These are phyloP conservation scores for Solanum dulcamara DNA, from an alignment of 257 asterid genomes.

Conservation along the genomic window DNA sequence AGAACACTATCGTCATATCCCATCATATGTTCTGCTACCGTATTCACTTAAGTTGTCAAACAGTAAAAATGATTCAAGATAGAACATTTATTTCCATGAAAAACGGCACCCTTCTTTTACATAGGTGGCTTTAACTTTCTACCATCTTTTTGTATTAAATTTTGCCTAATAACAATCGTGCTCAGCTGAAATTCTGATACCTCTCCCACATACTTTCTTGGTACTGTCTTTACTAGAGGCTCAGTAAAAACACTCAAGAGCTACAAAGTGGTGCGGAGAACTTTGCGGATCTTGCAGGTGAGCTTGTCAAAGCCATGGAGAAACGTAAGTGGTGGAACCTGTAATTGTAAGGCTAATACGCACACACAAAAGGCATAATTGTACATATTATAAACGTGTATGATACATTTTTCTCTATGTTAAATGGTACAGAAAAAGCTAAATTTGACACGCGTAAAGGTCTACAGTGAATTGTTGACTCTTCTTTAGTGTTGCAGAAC, in stretches of 20 bases:
- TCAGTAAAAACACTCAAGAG: slow-evolving; percentile 53
- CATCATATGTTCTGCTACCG: not conserved
- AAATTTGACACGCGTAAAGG: not conserved
- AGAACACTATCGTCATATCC: not conserved
- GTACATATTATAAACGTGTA: not conserved
- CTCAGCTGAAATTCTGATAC: not conserved
- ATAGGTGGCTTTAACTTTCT: not conserved
- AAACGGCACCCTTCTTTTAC: not conserved
- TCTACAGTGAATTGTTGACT: not conserved
- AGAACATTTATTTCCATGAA: not conserved
- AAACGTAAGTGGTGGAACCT: slow-evolving; percentile 79
- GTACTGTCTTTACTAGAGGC: slow-evolving; percentile 35
- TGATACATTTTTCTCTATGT: not conserved
- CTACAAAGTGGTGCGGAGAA: slow-evolving; percentile 64
- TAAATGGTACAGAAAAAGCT: not conserved
- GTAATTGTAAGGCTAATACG: not conserved
- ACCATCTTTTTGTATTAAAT: not conserved
- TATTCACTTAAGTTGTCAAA: no score
- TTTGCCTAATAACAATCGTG: not conserved
- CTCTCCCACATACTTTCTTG: not conserved
- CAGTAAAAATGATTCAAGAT: not conserved
- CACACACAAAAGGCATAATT: not conserved
- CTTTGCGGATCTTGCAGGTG: slow-evolving; percentile 59
- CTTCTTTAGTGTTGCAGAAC: no score
- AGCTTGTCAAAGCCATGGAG: slow-evolving; percentile 78